phyloP scores from a whole-genome alignment of 148 eudicot genomes.

The Chenopodium suecicum region DNA sequence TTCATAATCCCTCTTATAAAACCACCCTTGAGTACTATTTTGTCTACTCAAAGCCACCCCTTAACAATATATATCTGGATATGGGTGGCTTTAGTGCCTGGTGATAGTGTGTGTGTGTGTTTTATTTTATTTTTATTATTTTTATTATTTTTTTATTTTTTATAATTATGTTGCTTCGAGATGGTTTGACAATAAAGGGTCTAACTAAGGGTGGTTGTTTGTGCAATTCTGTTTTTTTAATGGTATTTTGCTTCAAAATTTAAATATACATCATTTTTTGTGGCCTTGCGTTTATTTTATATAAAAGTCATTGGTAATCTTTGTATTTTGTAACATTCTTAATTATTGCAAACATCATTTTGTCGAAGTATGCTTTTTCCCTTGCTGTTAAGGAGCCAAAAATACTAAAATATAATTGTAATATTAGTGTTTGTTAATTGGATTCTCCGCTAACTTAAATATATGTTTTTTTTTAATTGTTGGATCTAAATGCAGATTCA shows the following conservation, averaged over 20 bases:
- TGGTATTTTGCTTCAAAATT: background rate
- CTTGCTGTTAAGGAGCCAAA: no score
- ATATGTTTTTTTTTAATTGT: conserved; percentile 9
- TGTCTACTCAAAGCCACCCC: background rate
- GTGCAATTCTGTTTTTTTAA: no score
- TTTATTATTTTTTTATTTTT: no score
- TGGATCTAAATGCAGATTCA: conserved; percentile 62
- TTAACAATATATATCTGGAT: background rate
- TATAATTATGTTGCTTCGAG: background rate
- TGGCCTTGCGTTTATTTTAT: no score
- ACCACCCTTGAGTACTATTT: background rate
- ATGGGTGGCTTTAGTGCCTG: background rate
- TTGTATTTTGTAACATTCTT: background rate
- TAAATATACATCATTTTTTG: background rate
- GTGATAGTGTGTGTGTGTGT: no score
- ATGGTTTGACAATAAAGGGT: background rate
- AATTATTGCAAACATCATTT: no score
- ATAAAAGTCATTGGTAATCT: no score
- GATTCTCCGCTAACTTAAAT: background rate
- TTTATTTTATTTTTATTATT: no score
- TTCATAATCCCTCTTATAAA: background rate
- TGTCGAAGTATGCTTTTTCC: no score
- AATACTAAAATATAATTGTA: background rate
- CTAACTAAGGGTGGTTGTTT: background rate
- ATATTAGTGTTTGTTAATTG: background rate